phyloP scores from a whole-genome alignment of 2,329 filamentous ascomycete genomes.

The Beauveria sp. region DNA sequence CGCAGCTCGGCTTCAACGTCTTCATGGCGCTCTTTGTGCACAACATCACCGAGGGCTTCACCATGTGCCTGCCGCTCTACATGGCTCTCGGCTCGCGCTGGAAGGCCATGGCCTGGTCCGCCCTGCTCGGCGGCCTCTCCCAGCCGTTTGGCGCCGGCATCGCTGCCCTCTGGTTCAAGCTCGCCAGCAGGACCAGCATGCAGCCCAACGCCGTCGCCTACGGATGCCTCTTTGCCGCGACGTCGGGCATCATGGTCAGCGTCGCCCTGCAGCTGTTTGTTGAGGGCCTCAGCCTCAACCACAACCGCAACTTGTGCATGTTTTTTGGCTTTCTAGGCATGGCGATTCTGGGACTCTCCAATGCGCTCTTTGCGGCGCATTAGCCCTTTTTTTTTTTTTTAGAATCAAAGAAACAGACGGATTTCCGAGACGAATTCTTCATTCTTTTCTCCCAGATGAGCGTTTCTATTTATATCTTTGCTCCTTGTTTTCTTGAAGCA shows the following conservation, averaged over 20 bases:
- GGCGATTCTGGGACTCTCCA: conserved; percentile 77
- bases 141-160: conserved; percentile 82
- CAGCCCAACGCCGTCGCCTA: conserved; percentile 54
- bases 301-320: conserved; percentile 70
- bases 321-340: conserved; percentile 79
- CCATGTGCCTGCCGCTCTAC: conserved; percentile 86
- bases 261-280: conserved; percentile 85
- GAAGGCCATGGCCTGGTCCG: conserved; percentile 78
- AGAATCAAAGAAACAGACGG: too few species aligned
- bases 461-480: background rate
- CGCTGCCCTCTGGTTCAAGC: conserved; percentile 78
- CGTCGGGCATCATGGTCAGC: conserved; percentile 90
- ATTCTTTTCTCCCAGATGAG: too few species aligned
- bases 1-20: conserved; percentile 77
- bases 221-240: conserved; percentile 77
- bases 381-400: conserved; percentile 17
- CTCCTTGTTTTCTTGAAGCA: background rate
- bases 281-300: conserved; percentile 76
- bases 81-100: conserved; percentile 76
- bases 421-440: too few species aligned
- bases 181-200: conserved; percentile 48
- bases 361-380: conserved; percentile 64
- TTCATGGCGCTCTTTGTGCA: conserved; percentile 96
- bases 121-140: conserved; percentile 74
- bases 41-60: conserved; percentile 96